Conservation (phyloP, 106 monocot genomes). For the Triglochin maritima region DNA sequence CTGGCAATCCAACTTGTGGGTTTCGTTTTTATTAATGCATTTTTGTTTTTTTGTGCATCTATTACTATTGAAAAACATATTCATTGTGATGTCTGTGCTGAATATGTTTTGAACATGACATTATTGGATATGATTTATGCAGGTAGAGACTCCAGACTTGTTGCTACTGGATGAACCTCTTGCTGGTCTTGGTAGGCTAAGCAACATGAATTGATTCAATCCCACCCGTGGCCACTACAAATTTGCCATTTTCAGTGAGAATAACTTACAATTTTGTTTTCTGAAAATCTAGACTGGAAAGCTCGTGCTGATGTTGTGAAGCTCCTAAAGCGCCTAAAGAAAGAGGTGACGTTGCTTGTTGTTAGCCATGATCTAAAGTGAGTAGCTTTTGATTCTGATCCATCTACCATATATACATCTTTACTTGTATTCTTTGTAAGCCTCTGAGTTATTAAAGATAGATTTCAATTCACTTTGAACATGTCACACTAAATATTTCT, state of each 20-base stretch:
- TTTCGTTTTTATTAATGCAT: too few species aligned
- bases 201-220: too few species aligned
- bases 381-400: neutral
- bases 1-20: conserved; percentile 20
- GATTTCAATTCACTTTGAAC: too few species aligned
- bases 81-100: too few species aligned
- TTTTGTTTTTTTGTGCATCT: too few species aligned
- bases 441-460: neutral
- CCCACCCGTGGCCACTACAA: too few species aligned
- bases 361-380: conserved; percentile 94
- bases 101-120: too few species aligned
- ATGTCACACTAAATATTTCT: too few species aligned
- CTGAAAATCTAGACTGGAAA: conserved; percentile 66
- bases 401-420: neutral
- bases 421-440: neutral
- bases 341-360: conserved; percentile 72
- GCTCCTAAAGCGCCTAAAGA: conserved; percentile 67
- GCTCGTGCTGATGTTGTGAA: conserved; percentile 90
- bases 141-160: conserved; percentile 87
- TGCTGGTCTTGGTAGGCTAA: conserved; percentile 80
- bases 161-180: conserved; percentile 88
- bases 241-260: too few species aligned
- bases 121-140: neutral
- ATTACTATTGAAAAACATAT: too few species aligned
- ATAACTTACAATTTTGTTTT: neutral